These are phyloP conservation scores for Entomortierella beljakovae DNA, from an alignment of 192 early-diverging fungal species.

Conservation along the genomic window DNA sequence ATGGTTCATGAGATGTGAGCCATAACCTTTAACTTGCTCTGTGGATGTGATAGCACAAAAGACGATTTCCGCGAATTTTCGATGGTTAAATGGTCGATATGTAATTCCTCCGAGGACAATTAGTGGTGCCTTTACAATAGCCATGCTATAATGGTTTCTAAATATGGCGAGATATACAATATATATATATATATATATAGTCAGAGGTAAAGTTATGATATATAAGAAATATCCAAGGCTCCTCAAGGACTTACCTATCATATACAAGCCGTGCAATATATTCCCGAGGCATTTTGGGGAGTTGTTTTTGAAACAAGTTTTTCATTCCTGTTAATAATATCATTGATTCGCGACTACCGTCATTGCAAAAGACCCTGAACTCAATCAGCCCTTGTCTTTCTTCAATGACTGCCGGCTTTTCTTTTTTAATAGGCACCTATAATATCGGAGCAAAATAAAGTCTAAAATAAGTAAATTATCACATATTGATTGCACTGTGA, in stretches of 20 bases:
- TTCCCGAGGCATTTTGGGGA: conserved; percentile 99
- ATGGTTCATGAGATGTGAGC: conserved; percentile 95
- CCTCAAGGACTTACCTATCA: conserved; percentile 69
- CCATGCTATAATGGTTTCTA: conserved; percentile 90
- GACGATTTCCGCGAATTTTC: conserved; percentile 98
- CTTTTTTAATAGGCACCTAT: conserved; percentile 55
- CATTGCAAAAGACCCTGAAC: conserved; percentile 85
- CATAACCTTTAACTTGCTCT: conserved; percentile 98
- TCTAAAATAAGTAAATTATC: neutral
- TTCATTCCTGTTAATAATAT: conserved; percentile 93
- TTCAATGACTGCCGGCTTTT: conserved; percentile 73
- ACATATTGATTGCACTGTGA: no score
- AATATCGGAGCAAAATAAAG: neutral
- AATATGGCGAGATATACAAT: neutral
- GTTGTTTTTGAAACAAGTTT: conserved; percentile 95
- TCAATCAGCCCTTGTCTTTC: conserved; percentile 74
- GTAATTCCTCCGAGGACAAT: conserved; percentile 92
- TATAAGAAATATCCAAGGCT: neutral
- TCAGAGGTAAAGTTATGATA: neutral
- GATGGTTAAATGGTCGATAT: conserved; percentile 88
- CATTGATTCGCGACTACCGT: conserved; percentile 83
- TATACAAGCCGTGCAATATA: conserved; percentile 98
- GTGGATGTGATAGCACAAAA: conserved; percentile 94
- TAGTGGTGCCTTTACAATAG: conserved; percentile 71
- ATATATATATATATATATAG: neutral